Evolutionary conservation across 2,329 filamentous ascomycete species (phyloP).

Genomic region (Alternaria ethzedia): DNA sequence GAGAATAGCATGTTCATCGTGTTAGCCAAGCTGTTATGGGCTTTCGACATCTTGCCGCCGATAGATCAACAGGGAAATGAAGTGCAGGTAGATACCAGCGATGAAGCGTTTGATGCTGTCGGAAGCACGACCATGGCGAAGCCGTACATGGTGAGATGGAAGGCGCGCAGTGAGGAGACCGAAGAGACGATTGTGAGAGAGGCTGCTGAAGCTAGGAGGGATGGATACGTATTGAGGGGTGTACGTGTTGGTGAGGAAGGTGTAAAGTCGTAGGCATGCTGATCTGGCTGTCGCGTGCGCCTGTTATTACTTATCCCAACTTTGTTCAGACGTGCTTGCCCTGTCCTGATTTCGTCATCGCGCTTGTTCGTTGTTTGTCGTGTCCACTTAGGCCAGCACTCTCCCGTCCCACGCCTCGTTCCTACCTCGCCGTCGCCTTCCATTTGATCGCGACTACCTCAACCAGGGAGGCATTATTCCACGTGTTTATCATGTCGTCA

Average conservation of each 20-base stretch:
- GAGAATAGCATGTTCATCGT: slow-evolving; percentile 52
- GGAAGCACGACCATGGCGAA: slow-evolving; percentile 44
- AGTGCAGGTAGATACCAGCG: slow-evolving; percentile 43
- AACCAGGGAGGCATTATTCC: not conserved
- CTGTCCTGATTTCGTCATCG: not conserved
- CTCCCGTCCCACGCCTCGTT: no score
- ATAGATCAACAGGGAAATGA: slow-evolving; percentile 46
- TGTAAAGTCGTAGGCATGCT: slow-evolving; percentile 15
- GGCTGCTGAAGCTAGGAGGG: slow-evolving; percentile 32
- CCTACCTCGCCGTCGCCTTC: not conserved
- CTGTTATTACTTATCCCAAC: not conserved
- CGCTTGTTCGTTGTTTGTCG: slow-evolving; percentile 2
- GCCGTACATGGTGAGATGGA: slow-evolving; percentile 36
- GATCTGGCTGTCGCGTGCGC: not conserved
- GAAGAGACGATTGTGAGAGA: slow-evolving; percentile 30
- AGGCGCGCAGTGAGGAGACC: slow-evolving; percentile 29
- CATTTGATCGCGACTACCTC: not conserved
- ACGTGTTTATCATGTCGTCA: not conserved
- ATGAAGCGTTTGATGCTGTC: slow-evolving; percentile 40
- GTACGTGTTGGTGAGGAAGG: slow-evolving; percentile 39
- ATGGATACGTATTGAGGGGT: slow-evolving; percentile 43
- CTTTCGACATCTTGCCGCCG: slow-evolving; percentile 54
- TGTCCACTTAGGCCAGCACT: not conserved
- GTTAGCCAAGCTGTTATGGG: slow-evolving; percentile 56
- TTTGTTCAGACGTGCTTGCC: not conserved